Conservation (phyloP, 768 basidiomycete species). For the Podaxis pistillaris region DNA sequence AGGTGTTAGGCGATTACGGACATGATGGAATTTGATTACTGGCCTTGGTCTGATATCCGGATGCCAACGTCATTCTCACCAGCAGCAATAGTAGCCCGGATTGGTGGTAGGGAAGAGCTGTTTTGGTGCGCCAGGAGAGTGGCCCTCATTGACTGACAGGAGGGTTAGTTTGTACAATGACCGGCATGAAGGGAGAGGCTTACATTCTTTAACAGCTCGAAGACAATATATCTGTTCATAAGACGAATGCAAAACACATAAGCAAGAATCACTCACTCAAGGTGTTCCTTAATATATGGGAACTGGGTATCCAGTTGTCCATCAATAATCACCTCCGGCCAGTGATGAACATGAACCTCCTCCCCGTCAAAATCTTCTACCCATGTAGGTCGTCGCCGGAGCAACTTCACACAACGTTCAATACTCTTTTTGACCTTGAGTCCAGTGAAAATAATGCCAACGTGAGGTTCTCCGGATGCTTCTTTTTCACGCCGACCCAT, state of each 20-base stretch:
- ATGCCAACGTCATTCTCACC: constrained; percentile 73
- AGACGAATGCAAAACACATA: constrained; percentile 7
- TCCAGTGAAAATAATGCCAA: constrained; percentile 83
- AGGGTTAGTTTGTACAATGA: background rate
- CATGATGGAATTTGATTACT: background rate
- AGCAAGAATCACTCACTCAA: constrained; percentile 58
- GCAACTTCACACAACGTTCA: constrained; percentile 59
- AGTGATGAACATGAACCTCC: constrained; percentile 23
- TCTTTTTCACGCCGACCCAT: constrained; percentile 32
- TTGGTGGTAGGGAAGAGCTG: constrained; percentile 49
- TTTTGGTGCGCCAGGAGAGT: constrained; percentile 52
- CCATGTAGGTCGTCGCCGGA: constrained; percentile 47
- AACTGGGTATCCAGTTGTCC: constrained; percentile 72
- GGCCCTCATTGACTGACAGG: constrained; percentile 65
- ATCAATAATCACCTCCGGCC: constrained; percentile 70
- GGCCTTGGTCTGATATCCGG: constrained; percentile 91
- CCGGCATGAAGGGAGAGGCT: constrained; percentile 22
- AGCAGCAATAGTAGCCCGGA: constrained; percentile 73
- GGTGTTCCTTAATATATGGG: constrained; percentile 82
- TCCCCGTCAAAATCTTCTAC: constrained; percentile 36
- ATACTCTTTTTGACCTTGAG: constrained; percentile 70
- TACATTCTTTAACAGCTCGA: constrained; percentile 89
- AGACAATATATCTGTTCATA: constrained; percentile 69
- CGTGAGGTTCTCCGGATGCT: constrained; percentile 51
- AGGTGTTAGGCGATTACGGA: background rate